A percentile compares a stretch with the other conserved stretches of the same genome.
These are phyloP conservation scores for Beauveria medogensis DNA, from an alignment of 2,329 filamentous ascomycete genomes.

Conservation along the genomic window DNA sequence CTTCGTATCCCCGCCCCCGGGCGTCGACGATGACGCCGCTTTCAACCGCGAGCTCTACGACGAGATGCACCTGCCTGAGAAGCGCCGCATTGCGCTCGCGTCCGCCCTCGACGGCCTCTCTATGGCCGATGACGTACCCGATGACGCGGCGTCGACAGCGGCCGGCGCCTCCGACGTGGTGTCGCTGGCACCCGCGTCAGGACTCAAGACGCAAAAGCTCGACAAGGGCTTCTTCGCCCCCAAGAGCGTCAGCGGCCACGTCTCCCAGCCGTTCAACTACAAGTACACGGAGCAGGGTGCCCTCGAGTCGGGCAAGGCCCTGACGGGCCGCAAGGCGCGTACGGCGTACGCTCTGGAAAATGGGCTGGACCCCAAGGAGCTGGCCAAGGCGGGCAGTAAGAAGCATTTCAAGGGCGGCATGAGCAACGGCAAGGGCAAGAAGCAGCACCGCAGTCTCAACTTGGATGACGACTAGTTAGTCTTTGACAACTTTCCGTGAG, in stretches of 20 bases:
- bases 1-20: slow-evolving; percentile 81
- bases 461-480: slow-evolving; percentile 12
- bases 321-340: slow-evolving; percentile 77
- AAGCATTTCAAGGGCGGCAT: slow-evolving; percentile 88
- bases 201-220: slow-evolving; percentile 66
- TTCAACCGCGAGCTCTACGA: slow-evolving; percentile 93
- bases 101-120: slow-evolving; percentile 40
- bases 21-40: slow-evolving; percentile 57
- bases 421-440: slow-evolving; percentile 49
- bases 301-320: slow-evolving; percentile 45
- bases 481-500: not conserved
- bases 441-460: slow-evolving; percentile 19
- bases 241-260: slow-evolving; percentile 53
- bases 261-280: slow-evolving; percentile 78
- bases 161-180: slow-evolving; percentile 39
- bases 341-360: slow-evolving; percentile 76
- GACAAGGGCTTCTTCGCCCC: slow-evolving; percentile 86
- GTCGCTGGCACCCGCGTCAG: slow-evolving; percentile 39
- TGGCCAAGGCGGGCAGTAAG: slow-evolving; percentile 61
- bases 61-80: slow-evolving; percentile 69
- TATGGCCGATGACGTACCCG: slow-evolving; percentile 25
- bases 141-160: slow-evolving; percentile 22
- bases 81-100: slow-evolving; percentile 60
- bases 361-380: slow-evolving; percentile 73
- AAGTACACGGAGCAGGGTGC: slow-evolving; percentile 77